Base-by-base conservation (phyloP, 1,284 basidiomycete species). In the Austropuccinia psidii region DNA sequence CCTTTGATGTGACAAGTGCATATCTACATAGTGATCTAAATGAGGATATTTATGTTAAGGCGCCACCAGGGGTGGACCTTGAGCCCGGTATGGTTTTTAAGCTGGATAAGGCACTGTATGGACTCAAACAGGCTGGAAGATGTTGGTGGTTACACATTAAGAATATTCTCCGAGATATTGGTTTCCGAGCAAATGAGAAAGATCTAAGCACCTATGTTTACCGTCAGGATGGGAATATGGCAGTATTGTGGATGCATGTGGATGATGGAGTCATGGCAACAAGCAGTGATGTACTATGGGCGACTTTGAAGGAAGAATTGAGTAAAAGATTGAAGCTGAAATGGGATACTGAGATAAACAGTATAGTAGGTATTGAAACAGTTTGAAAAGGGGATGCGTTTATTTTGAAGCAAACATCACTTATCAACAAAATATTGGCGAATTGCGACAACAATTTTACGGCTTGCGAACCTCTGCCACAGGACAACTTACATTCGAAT, bases 1-100 rank as follows among this genome's bases (percentile, higher is more conserved):
- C 33, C n/a, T 73, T 73, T 45, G 70, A 73, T 24, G 31, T 73
- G 0, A 62, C 58, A 6, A 47, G 33, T 27, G 70, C 70, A 8
- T 73, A 73, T 21, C 50, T 64, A 0, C 60, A 73, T 57, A 61
- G 70, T 7, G 45, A 15, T 31, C 52, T 73, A 21, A 31, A 62
- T 15, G 39, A 73, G 24, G 60, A 62, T 31, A 17, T 73, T 0
- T 73, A 49, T 43, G 29, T 73, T 15, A 50, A 33, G 45, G 43
- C 39, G 4, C 60, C 52, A 0, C 13, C 15, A 9, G 47, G 47
- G 27, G 19, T 52, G 49, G 27, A 52, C 8, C 9, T 41, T 47
- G 3, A 6, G 2, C 37, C 2, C 11, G 60, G 35, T 11, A 62
- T 43, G 21, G 60, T 45, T 2, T 29, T 21, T 9, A 62, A 45